phyloP scores from a whole-genome alignment of 495 filamentous ascomycete genomes.

The Podospora pseudocomata region DNA sequence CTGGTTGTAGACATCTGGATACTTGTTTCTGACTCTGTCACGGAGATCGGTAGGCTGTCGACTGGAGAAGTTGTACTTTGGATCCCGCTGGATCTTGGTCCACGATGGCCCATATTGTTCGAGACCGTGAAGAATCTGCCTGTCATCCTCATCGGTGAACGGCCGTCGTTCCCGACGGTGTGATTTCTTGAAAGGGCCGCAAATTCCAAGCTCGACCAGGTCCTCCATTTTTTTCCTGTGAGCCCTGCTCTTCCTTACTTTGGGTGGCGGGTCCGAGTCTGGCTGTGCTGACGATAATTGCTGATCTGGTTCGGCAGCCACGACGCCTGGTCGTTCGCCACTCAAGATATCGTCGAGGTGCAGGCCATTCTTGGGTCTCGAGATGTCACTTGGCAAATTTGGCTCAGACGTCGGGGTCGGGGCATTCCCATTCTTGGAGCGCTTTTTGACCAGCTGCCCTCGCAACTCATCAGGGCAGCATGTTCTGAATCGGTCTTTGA shows the following conservation, averaged over 20 bases:
- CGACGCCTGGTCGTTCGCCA: slow-evolving; percentile 27
- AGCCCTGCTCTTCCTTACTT: slow-evolving; percentile 45
- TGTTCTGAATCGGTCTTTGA: slow-evolving; percentile 83
- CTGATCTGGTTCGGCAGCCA: slow-evolving; percentile 2
- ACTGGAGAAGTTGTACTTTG: slow-evolving; percentile 58
- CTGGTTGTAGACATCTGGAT: slow-evolving; percentile 55
- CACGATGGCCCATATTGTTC: slow-evolving; percentile 72
- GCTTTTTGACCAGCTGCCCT: slow-evolving; percentile 32
- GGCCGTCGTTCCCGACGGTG: slow-evolving; percentile 54
- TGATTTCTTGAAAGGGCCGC: slow-evolving; percentile 51
- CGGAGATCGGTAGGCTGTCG: slow-evolving; percentile 75
- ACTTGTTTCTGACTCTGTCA: slow-evolving; percentile 78
- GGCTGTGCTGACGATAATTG: background rate
- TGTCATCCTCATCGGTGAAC: slow-evolving; percentile 74
- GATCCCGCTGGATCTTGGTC: slow-evolving; percentile 74
- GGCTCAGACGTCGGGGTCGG: background rate
- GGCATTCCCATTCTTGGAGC: slow-evolving; percentile 3
- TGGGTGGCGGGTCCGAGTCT: slow-evolving; percentile 25
- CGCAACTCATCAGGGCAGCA: slow-evolving; percentile 63
- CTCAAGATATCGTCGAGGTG: slow-evolving; percentile 49
- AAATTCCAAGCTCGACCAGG: slow-evolving; percentile 54
- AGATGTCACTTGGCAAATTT: slow-evolving; percentile 12
- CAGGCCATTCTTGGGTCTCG: slow-evolving; percentile 35
- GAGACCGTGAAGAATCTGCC: slow-evolving; percentile 71
- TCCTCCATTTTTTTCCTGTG: slow-evolving; percentile 55